Base-by-base conservation (phyloP, 2,329 filamentous ascomycete species). In the Hortaea werneckii region DNA sequence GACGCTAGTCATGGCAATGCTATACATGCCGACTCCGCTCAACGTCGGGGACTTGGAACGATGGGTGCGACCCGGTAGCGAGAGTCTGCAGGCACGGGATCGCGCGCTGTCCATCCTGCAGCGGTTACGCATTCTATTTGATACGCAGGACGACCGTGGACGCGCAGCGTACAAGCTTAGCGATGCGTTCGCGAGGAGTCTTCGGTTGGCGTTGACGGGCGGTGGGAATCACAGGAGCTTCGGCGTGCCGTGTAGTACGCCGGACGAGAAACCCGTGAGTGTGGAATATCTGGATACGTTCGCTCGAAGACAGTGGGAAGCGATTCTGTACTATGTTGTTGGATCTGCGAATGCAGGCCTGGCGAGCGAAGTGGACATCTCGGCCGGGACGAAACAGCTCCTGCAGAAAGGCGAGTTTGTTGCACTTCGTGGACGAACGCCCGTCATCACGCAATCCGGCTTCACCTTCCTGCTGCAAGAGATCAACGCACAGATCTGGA, bases 401-500 rank as follows among this genome's bases (percentile, higher is more conserved):
- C 75, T 98, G 41, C 75, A 88, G 54, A 78, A 80, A 1, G 92
- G 92, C 3, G 78, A 83, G 43, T 78, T 96, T 6, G 88, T 98
- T 13, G 82, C 87, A 60, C 41, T 54, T 11, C 45, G 42, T 28
- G 49, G 49, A 32, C 46, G 40, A 2, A 52, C 51, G 7, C 75
- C 87, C 7, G 79, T 78, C 44, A 98, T 98, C 58, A 98, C 92
- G 0, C 83, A 95, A 61, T 81, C 86, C 2, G 92, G 92, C 6
- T 98, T 98, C 63, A 89, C 87, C 0, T 98, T 98, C 60, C 73
- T 98, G 46, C 74, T 98, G 6, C 90, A 96, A 59, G 90, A 95
- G 61, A 83, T 90, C 48, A 96, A 95, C 64, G 88, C 90, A 0
- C 92, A 98, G 65, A 88, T 98, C 32, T 98, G 92, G 92, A 92